A percentile compares a stretch with the other conserved stretches of the same genome.
Conservation (phyloP, 2,329 filamentous ascomycete species). For the Fusarium nygamai region DNA sequence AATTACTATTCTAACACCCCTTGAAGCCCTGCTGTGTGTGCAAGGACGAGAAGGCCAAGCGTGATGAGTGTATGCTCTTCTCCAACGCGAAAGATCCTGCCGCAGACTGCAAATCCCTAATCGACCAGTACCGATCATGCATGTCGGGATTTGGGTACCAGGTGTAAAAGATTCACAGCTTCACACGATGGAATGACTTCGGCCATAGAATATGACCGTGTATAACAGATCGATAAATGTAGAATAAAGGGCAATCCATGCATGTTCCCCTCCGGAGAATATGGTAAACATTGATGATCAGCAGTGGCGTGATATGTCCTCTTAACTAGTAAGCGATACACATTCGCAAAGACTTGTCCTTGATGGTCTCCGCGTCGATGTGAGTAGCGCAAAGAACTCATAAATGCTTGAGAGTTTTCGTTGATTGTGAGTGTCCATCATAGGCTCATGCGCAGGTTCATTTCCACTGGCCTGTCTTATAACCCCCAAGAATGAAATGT, state of each 20-base stretch:
- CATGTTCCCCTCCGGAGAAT: conserved; percentile 35
- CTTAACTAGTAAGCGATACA: not conserved
- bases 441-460: not conserved
- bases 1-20: conserved; percentile 16
- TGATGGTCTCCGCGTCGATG: not conserved
- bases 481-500: not conserved
- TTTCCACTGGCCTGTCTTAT: not conserved
- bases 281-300: not conserved
- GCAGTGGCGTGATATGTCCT: conserved; percentile 36
- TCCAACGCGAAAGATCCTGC: conserved; percentile 84
- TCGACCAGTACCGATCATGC: conserved; percentile 87
- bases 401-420: not conserved
- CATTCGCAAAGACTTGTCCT: not conserved
- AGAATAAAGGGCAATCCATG: conserved; percentile 38
- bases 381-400: not conserved
- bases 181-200: not conserved
- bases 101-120: conserved; percentile 82
- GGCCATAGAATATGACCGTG: conserved; percentile 27
- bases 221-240: conserved; percentile 40
- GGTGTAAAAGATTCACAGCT: conserved; percentile 51
- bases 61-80: conserved; percentile 99
- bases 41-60: conserved; percentile 90
- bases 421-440: not conserved
- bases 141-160: conserved; percentile 96
- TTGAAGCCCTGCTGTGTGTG: conserved; percentile 96